Evolutionary conservation across 2,329 filamentous ascomycete genomes (phyloP).

Genomic region (Colletotrichum neosansevieriae): DNA sequence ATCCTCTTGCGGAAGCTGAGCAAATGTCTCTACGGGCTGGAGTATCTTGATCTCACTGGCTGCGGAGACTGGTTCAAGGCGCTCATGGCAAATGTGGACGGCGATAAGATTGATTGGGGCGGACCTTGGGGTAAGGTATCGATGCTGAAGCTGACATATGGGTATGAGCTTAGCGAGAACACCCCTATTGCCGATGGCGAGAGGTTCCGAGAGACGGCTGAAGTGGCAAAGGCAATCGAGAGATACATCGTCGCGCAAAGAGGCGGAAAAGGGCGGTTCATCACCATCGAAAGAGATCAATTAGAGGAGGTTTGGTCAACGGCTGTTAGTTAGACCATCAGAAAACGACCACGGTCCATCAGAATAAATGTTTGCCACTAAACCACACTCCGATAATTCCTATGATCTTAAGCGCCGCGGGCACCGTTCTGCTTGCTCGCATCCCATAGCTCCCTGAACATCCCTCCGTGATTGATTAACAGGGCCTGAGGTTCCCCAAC

Average conservation of each 20-base stretch:
- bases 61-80: slow-evolving; percentile 68
- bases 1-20: slow-evolving; percentile 67
- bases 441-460: slow-evolving; percentile 31
- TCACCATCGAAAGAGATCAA: slow-evolving; percentile 60
- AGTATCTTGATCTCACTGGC: slow-evolving; percentile 72
- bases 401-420: not conserved
- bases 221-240: slow-evolving; percentile 58
- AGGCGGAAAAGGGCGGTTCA: slow-evolving; percentile 61
- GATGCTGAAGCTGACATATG: slow-evolving; percentile 58
- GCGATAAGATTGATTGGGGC: slow-evolving; percentile 66
- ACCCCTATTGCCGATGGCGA: slow-evolving; percentile 49
- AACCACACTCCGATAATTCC: too few species aligned
- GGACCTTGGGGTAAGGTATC: slow-evolving; percentile 66
- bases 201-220: slow-evolving; percentile 51
- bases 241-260: slow-evolving; percentile 60
- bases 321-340: slow-evolving; percentile 1
- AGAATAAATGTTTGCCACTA: too few species aligned
- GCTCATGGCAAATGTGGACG: slow-evolving; percentile 55
- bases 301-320: slow-evolving; percentile 1
- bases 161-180: slow-evolving; percentile 54
- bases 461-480: slow-evolving; percentile 22
- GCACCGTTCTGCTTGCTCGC: slow-evolving; percentile 15
- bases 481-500: slow-evolving; percentile 28
- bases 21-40: slow-evolving; percentile 66
- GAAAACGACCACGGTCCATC: not conserved